These are phyloP conservation scores for Hibiscus mutabilis DNA, from an alignment of 345 rosid species.

Conservation along the genomic window DNA sequence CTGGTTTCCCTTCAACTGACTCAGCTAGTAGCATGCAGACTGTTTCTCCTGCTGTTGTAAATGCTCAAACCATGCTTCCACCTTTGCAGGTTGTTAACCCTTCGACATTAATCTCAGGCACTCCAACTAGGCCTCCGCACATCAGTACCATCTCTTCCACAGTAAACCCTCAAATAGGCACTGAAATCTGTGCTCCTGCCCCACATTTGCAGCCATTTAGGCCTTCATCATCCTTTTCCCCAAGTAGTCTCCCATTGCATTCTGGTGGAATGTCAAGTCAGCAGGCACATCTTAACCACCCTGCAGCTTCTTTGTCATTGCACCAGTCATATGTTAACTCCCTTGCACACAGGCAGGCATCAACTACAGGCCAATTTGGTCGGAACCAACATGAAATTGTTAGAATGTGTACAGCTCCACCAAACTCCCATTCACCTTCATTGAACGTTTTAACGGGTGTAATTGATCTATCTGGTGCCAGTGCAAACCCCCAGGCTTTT, in stretches of 20 bases:
- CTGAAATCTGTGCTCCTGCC: conserved; percentile 43
- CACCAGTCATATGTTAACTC: background rate
- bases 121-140: conserved; percentile 26
- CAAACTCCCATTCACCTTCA: background rate
- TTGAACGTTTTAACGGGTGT: conserved; percentile 19
- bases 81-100: conserved; percentile 17
- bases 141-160: conserved; percentile 27
- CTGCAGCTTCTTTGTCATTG: conserved; percentile 11
- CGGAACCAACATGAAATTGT: conserved; percentile 6
- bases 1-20: conserved; percentile 19
- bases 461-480: conserved; percentile 9
- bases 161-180: conserved; percentile 24
- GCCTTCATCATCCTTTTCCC: conserved; percentile 18
- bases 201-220: conserved; percentile 47
- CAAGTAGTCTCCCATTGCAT: conserved; percentile 10
- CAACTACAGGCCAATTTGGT: conserved; percentile 14
- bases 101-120: conserved; percentile 13
- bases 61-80: conserved; percentile 18
- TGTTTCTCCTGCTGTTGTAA: conserved; percentile 6
- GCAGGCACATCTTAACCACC: conserved; percentile 7
- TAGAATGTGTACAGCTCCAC: conserved; percentile 7
- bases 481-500: conserved; percentile 10
- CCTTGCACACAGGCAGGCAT: conserved; percentile 3
- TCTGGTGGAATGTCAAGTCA: conserved; percentile 18
- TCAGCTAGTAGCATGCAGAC: conserved; percentile 8